Percentiles rank a stretch among this genome's conserved stretches.
phyloP scores from a whole-genome alignment of 2,329 filamentous ascomycete species.

The Tolypocladium capitatum region DNA sequence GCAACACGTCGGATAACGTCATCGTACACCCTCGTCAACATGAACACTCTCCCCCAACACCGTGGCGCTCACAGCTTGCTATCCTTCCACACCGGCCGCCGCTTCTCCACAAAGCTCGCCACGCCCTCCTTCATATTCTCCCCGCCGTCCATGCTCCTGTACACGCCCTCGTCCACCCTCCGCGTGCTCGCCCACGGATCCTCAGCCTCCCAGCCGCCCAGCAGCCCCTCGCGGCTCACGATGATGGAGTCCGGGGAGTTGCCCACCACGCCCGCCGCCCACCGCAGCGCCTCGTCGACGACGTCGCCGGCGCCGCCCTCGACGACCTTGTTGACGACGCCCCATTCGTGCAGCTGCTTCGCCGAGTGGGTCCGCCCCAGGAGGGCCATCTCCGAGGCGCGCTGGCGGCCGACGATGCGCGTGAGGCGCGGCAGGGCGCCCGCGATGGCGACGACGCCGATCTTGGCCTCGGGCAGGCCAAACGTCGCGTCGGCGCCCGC shows the following conservation, averaged over 20 bases:
- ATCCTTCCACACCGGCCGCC: conserved; percentile 53
- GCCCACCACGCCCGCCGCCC: conserved; percentile 47
- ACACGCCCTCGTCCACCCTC: conserved; percentile 44
- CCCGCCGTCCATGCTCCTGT: conserved; percentile 44
- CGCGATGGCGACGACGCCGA: conserved; percentile 58
- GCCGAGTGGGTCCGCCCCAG: conserved; percentile 48
- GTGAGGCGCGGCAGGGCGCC: conserved; percentile 56
- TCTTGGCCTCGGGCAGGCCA: conserved; percentile 56
- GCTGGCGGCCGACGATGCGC: conserved; percentile 51
- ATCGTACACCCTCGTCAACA: no score
- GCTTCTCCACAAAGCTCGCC: conserved; percentile 63
- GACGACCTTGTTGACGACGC: conserved; percentile 56
- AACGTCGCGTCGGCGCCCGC: conserved; percentile 47
- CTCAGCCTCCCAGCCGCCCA: conserved; percentile 58
- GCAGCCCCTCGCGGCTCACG: conserved; percentile 57
- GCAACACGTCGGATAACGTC: no score
- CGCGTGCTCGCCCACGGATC: conserved; percentile 50
- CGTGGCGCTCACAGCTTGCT: conserved; percentile 42
- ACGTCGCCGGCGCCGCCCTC: conserved; percentile 24
- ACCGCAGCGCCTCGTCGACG: conserved; percentile 43
- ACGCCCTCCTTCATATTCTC: conserved; percentile 68
- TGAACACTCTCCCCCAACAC: no score
- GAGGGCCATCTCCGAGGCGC: conserved; percentile 59
- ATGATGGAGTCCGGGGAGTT: conserved; percentile 67
- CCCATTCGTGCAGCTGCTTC: conserved; percentile 48